Base-by-base conservation (phyloP, 2,329 filamentous ascomycete genomes). In the Dactylonectria estremocensis region DNA sequence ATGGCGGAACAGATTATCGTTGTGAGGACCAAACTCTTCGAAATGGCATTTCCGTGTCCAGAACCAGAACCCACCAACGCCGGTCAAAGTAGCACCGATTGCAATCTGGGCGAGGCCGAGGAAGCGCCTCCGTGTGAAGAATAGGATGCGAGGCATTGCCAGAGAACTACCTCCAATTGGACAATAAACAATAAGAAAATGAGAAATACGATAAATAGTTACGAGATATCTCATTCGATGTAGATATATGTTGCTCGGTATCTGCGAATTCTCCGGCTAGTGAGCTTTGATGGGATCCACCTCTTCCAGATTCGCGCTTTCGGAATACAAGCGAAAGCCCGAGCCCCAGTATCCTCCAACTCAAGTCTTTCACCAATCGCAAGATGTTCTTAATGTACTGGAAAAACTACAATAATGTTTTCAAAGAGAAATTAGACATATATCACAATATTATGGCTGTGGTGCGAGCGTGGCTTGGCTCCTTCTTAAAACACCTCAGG, bases 1-100 rank as follows among this genome's bases (percentile, higher is more conserved):
- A 37, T 75, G 69, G 0, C 16, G 20, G 11, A 72, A 74, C 1
- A 74, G 28, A 1, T 62, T 49, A 28, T 66, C 62, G 13, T 65
- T 65, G 0, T 65, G 61, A 0, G 66, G 71, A 1, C 64, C 71
- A 11, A 74, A 72, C 0, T 70, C 68, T n/a, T 75, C 73, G 9
- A 75, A 71, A 5, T 64, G 55, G 4, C 73, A 75, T 20, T 74
- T 64, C 2, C 71, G 53, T 18, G 72, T 74, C 5, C 66, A 50
- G 3, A 75, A 45, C 13, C 72, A 61, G 37, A 75, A 72, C 10
- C 61, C 48, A 0, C 45, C 31, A 1, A 58, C 63, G 1, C 73
- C 61, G 1, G 67, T 55, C 1, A 50, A 16, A 1, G 69, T 71
- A 1, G 58, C 4, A 1, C 69, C 71, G 20, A 45, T 59, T 3